Conservation (phyloP, 1,284 basidiomycete species). For the Ustilago tritici region DNA sequence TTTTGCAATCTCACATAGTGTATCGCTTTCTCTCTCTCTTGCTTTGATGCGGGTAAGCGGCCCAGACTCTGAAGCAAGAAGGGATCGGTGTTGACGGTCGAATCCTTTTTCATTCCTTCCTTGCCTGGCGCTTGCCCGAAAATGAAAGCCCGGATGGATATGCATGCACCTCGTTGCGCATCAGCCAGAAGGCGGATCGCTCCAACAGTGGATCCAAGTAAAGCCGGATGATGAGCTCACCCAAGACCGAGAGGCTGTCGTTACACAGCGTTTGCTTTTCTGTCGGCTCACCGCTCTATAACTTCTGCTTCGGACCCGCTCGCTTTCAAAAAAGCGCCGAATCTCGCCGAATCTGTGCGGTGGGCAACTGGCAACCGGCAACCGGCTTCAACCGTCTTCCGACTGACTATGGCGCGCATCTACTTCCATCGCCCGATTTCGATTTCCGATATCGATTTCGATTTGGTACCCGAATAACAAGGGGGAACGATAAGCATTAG, state of each 20-base stretch:
- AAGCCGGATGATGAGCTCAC: neutral
- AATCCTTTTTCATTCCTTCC: neutral
- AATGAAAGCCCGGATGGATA: no score
- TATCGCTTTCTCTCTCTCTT: neutral
- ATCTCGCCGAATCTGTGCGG: conserved; percentile 22
- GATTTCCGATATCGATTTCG: no score
- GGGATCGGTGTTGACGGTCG: conserved; percentile 29
- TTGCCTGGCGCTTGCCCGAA: no score
- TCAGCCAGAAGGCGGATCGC: no score
- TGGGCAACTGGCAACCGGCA: no score
- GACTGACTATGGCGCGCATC: neutral
- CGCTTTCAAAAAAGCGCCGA: neutral
- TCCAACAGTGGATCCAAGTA: conserved; percentile 1
- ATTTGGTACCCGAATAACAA: no score
- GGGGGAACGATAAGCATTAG: neutral
- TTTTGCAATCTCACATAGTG: neutral
- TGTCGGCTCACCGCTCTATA: no score
- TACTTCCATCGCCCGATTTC: no score
- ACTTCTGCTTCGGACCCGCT: no score
- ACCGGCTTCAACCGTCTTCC: conserved; percentile 28
- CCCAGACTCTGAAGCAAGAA: neutral
- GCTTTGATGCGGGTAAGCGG: neutral
- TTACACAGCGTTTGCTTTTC: no score
- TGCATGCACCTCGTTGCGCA: no score
- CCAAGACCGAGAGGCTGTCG: no score